Evolutionary conservation across 2,329 filamentous ascomycete genomes (phyloP), one percentile per base, ranked within the genome.

Genomic region (Ciborinia camelliae): DNA sequence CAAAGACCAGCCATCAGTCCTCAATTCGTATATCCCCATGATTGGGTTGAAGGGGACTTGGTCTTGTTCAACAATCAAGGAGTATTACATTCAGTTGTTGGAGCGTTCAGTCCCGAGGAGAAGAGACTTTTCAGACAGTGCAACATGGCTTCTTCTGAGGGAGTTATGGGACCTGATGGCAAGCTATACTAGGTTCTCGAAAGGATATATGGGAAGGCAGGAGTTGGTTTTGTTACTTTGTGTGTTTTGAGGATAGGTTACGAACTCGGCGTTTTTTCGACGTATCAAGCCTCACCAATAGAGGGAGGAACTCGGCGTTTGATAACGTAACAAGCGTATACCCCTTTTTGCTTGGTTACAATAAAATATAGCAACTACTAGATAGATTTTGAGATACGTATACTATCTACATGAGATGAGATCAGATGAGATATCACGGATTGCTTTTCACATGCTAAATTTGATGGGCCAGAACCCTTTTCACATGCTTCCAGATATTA

Each of bases 51-150:
- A 73, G 90, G 90, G 6, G 90, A 92, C 73, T 77, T 91, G 65
- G 90, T 91, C 0, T 78, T 93, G 32, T 93, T 93, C 76, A 88
- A 93, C 75, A 93, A 93, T 73, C 84, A 89, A 12, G 90, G 90
- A 1, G 81, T 91, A 20, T 74, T 92, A 64, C 90, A 94, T 75
- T 88, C 84, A 3, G 90, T 93, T 1, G 89, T 91, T 0, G 90
- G 90, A 1, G 87, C 87, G 1, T 92, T 93, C 76, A 81, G 82
- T 9, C 83, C 87, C 57, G 84, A 89, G n/a, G 89, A 92, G 78
- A 85, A 92, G 39, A 78, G 90, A 52, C 75, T 93, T 66, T 92
- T 93, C 73, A 79, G 90, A 68, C 90, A 93, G 79, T 93, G 90
- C 77, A 92, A 93, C 74, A 80, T 92, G 75, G 89, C 90, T n/a